phyloP scores from a whole-genome alignment of 331 rosid species.

The Pyracantha coccinea region DNA sequence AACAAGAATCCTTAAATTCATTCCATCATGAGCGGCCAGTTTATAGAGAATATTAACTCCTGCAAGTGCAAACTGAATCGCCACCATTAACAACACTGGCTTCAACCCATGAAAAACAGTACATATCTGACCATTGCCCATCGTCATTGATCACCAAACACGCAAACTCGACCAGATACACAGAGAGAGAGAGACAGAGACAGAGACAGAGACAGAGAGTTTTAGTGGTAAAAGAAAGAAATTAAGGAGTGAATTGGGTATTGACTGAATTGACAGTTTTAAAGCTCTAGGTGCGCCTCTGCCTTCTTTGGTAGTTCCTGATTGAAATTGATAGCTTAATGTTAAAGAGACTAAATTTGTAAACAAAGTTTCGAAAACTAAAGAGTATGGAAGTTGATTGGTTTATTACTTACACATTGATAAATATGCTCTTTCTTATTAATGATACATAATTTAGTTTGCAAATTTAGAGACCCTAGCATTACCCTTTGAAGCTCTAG shows the following conservation, averaged over 20 bases:
- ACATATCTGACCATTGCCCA: not conserved
- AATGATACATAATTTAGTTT: too few species aligned
- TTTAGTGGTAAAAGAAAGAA: too few species aligned
- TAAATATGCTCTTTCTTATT: too few species aligned
- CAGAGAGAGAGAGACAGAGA: not conserved
- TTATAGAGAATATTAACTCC: conserved; percentile 59
- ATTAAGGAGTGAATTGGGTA: not conserved
- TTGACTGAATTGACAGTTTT: not conserved
- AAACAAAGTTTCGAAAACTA: too few species aligned
- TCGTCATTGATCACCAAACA: not conserved
- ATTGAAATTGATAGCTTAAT: too few species aligned
- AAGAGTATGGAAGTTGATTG: too few species aligned
- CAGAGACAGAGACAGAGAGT: not conserved
- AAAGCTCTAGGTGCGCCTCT: not conserved
- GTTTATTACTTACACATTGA: too few species aligned
- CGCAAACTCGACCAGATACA: not conserved
- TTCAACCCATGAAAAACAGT: conserved; percentile 22
- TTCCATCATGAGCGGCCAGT: conserved; percentile 55
- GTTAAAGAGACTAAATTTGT: too few species aligned
- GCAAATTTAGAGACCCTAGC: too few species aligned
- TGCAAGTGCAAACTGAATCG: conserved; percentile 42
- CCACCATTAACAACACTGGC: conserved; percentile 42
- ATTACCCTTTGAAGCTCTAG: too few species aligned
- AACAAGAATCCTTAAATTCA: conserved; percentile 38
- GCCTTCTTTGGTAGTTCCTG: not conserved